A percentile compares a stretch with the other conserved stretches of the same genome.
These are phyloP conservation scores for Cryphonectria nitschkei DNA, from an alignment of 2,329 filamentous ascomycete genomes.

Conservation along the genomic window DNA sequence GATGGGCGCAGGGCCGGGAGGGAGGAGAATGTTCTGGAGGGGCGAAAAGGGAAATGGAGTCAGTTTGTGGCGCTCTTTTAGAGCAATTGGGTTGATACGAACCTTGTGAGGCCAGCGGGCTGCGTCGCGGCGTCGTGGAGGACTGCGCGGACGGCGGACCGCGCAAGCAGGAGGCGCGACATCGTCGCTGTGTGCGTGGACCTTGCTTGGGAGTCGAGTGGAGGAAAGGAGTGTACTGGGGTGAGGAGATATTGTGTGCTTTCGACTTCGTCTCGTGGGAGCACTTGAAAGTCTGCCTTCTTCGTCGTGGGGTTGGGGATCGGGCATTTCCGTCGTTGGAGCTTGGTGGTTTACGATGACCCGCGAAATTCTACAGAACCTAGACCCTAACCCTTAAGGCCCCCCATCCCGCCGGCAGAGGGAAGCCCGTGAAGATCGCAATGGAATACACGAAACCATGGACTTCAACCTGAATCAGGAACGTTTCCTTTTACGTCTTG, in stretches of 20 bases:
- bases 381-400: not conserved
- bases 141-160: slow-evolving; percentile 25
- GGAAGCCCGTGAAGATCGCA: too few relatives aligned
- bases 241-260: too few relatives aligned
- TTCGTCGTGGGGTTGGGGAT: not conserved
- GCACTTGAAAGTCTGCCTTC: not conserved
- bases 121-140: slow-evolving; percentile 25
- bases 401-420: too few relatives aligned
- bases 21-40: slow-evolving; percentile 42
- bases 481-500: not conserved
- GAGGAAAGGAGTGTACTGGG: not conserved
- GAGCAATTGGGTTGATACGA: not conserved
- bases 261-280: not conserved
- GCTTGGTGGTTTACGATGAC: slow-evolving; percentile 4
- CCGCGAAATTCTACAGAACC: slow-evolving; percentile 12
- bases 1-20: slow-evolving; percentile 56
- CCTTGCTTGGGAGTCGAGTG: not conserved
- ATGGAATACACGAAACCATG: too few relatives aligned
- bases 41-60: not conserved
- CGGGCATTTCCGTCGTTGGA: not conserved
- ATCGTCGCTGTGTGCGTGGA: slow-evolving; percentile 7
- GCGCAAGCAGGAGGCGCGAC: slow-evolving; percentile 24
- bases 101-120: slow-evolving; percentile 20
- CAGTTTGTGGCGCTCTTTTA: not conserved
- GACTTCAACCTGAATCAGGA: not conserved